Evolutionary conservation across 805 yeast species (phyloP).

Genomic region (Metschnikowia chrysomelidarum): DNA sequence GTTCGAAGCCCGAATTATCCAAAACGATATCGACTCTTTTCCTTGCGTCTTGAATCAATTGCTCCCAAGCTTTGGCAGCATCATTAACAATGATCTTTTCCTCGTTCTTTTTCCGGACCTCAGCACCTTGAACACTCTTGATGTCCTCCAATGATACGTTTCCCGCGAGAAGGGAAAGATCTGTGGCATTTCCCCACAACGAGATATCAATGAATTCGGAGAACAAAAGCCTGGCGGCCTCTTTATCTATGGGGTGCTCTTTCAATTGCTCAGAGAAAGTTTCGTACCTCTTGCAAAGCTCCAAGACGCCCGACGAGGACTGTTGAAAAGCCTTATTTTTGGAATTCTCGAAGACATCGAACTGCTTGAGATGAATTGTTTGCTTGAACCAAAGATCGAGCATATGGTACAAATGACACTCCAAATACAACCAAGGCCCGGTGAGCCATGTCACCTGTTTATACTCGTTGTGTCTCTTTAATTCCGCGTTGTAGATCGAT

Average conservation of each 20-base stretch:
- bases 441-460: constrained; percentile 61
- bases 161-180: constrained; percentile 82
- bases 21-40: constrained; percentile 76
- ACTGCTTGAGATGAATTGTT: constrained; percentile 26
- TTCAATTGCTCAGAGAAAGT: constrained; percentile 35
- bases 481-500: constrained; percentile 57
- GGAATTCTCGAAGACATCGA: constrained; percentile 70
- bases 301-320: constrained; percentile 75
- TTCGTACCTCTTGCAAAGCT: constrained; percentile 62
- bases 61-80: constrained; percentile 62
- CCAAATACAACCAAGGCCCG: constrained; percentile 90
- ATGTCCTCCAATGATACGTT: constrained; percentile 83
- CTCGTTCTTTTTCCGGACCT: constrained; percentile 78
- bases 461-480: constrained; percentile 29
- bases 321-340: constrained; percentile 75
- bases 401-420: constrained; percentile 77
- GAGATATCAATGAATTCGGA: constrained; percentile 84
- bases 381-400: constrained; percentile 50
- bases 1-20: constrained; percentile 94
- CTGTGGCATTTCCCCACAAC: constrained; percentile 98
- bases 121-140: constrained; percentile 87
- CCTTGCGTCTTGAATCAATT: constrained; percentile 30
- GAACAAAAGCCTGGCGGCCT: constrained; percentile 56
- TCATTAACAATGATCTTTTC: constrained; percentile 78
- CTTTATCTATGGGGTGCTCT: constrained; percentile 28